These are phyloP conservation scores for Podospora australis DNA, from an alignment of 495 filamentous ascomycete genomes.

Conservation along the genomic window DNA sequence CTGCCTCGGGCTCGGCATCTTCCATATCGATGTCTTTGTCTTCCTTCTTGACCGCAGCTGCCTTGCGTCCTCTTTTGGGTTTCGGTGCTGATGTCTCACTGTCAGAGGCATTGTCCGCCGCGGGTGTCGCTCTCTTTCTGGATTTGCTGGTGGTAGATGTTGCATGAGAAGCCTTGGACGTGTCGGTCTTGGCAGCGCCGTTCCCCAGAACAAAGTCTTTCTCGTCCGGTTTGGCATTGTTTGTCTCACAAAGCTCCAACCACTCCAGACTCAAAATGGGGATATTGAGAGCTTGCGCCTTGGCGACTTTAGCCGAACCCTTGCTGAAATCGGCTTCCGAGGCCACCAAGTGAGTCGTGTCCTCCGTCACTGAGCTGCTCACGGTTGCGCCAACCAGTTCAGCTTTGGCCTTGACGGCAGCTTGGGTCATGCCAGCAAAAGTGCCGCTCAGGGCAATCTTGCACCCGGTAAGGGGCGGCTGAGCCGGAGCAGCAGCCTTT, in stretches of 20 bases:
- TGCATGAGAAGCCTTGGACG: conserved; percentile 2
- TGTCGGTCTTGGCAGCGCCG: background rate
- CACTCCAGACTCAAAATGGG: conserved; percentile 57
- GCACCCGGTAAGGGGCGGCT: conserved; percentile 34
- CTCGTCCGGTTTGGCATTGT: conserved; percentile 33
- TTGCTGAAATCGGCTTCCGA: conserved; percentile 49
- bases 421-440: conserved; percentile 50
- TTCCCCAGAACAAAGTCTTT: conserved; percentile 10
- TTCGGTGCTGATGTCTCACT: conserved; percentile 10
- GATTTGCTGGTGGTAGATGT: conserved; percentile 2
- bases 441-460: conserved; percentile 56
- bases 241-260: conserved; percentile 48
- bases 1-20: conserved; percentile 10
- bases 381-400: conserved; percentile 45
- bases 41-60: conserved; percentile 21
- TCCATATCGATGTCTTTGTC: conserved; percentile 10
- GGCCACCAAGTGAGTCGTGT: conserved; percentile 56
- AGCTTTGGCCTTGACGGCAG: conserved; percentile 37
- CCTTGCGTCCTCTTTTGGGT: conserved; percentile 28
- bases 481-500: conserved; percentile 21
- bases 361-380: conserved; percentile 36
- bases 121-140: conserved; percentile 21
- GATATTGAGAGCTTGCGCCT: conserved; percentile 42
- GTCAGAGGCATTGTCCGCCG: conserved; percentile 3
- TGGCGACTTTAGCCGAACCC: conserved; percentile 39